Evolutionary conservation across 2,329 filamentous ascomycete species (phyloP).

Genomic region (Colletotrichum kahawae): DNA sequence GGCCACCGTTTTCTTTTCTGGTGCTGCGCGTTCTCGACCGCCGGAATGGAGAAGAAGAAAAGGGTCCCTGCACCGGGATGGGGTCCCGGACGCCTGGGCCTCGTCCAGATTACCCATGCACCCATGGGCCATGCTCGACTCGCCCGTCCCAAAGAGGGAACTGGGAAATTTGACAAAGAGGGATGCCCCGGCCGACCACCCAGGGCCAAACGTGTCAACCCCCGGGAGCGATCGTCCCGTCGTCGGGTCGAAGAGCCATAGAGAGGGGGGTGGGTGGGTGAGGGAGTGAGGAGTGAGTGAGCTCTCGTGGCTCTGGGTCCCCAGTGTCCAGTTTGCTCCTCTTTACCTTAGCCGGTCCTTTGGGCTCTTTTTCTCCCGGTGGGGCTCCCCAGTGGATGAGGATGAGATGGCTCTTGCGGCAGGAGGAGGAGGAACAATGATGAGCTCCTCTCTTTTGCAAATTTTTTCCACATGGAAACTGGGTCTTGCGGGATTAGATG

Average conservation of each 20-base stretch:
- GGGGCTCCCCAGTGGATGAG: neutral
- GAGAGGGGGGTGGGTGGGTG: neutral
- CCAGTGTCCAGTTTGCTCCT: neutral
- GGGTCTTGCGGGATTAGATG: neutral
- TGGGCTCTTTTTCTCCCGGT: neutral
- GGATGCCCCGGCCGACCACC: conserved; percentile 1
- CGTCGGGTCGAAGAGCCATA: neutral
- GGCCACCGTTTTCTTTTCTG: neutral
- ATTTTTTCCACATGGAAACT: neutral
- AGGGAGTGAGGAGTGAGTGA: neutral
- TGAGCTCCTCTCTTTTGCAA: neutral
- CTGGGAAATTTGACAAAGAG: neutral
- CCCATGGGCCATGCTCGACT: neutral
- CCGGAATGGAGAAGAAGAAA: neutral
- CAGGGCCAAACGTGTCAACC: conserved; percentile 10
- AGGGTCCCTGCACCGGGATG: conserved; percentile 6
- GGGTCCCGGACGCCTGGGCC: conserved; percentile 1
- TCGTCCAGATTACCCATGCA: neutral
- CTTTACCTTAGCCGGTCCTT: neutral
- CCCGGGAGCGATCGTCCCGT: conserved; percentile 20
- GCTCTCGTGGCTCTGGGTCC: neutral
- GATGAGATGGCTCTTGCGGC: neutral
- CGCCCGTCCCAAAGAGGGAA: neutral
- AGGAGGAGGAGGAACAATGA: neutral
- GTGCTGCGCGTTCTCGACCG: neutral